Percentiles rank a stretch among this genome's conserved stretches.
Conservation (phyloP, 1,284 basidiomycete genomes). For the Apiotrichum sp. region DNA sequence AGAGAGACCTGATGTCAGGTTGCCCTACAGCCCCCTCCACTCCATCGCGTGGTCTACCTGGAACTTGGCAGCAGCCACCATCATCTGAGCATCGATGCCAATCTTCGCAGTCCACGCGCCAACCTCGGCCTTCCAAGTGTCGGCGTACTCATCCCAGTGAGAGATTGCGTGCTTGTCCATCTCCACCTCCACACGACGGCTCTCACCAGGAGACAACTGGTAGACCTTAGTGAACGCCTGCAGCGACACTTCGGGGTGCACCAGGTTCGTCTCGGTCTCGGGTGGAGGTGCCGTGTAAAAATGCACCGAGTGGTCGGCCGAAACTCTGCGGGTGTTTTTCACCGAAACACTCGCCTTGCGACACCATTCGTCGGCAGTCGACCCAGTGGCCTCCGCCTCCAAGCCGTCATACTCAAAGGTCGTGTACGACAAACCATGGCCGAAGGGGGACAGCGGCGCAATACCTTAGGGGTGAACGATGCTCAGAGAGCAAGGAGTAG, state of each 20-base stretch:
- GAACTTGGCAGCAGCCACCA: slow-evolving; percentile 24
- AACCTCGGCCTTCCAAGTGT: slow-evolving; percentile 34
- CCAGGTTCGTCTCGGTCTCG: slow-evolving; percentile 23
- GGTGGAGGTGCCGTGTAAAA: slow-evolving; percentile 25
- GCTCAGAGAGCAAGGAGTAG: no score
- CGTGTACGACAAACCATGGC: slow-evolving; percentile 72
- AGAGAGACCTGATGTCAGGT: no score
- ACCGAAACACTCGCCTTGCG: slow-evolving; percentile 26
- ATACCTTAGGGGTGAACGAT: no score
- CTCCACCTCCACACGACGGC: slow-evolving; percentile 25
- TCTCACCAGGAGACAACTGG: slow-evolving; percentile 28
- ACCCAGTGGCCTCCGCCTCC: slow-evolving; percentile 9
- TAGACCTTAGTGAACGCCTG: slow-evolving; percentile 37
- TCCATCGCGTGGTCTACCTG: slow-evolving; percentile 25
- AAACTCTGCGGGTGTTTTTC: slow-evolving; percentile 30
- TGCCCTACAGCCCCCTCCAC: slow-evolving; percentile 33
- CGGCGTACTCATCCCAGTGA: slow-evolving; percentile 43
- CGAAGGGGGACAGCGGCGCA: slow-evolving; percentile 63
- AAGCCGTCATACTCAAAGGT: slow-evolving; percentile 53
- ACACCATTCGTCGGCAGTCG: slow-evolving; percentile 14
- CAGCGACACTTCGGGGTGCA: slow-evolving; percentile 36
- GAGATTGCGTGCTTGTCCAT: slow-evolving; percentile 46
- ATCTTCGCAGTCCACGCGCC: slow-evolving; percentile 38
- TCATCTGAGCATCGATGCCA: slow-evolving; percentile 28
- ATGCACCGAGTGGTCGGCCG: slow-evolving; percentile 30